Conservation (phyloP, 179 eudicot genomes). For the Silene coronaria region DNA sequence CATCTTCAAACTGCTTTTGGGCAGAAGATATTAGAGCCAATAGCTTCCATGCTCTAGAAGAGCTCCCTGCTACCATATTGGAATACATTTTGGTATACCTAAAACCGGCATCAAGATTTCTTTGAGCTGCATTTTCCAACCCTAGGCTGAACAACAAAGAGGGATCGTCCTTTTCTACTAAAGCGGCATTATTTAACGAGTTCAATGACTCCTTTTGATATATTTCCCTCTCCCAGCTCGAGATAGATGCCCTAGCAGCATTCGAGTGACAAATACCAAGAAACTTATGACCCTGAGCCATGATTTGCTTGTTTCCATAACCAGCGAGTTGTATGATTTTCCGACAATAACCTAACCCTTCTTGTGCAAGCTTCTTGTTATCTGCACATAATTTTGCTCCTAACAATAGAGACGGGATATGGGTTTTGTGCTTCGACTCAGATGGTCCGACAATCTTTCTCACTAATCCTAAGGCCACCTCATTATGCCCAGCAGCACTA, state of each 20-base stretch:
- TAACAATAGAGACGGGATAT: constrained; percentile 54
- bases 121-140: constrained; percentile 60
- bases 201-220: constrained; percentile 47
- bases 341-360: constrained; percentile 58
- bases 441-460: constrained; percentile 45
- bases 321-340: constrained; percentile 27
- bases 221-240: constrained; percentile 47
- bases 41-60: constrained; percentile 55
- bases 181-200: constrained; percentile 39
- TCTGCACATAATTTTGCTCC: constrained; percentile 77
- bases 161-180: constrained; percentile 40
- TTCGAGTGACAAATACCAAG: constrained; percentile 74
- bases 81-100: constrained; percentile 33
- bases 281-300: constrained; percentile 55
- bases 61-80: constrained; percentile 55
- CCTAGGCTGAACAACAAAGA: constrained; percentile 54
- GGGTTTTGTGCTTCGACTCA: constrained; percentile 41
- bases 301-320: constrained; percentile 43
- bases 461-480: constrained; percentile 51
- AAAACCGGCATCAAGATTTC: constrained; percentile 50
- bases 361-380: constrained; percentile 44
- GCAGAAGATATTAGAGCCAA: constrained; percentile 67
- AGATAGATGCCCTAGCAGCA: constrained; percentile 53
- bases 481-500: constrained; percentile 64
- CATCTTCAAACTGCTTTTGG: constrained; percentile 63